Conservation (phyloP, 2,329 filamentous ascomycete genomes). For the Ceratocystis cacaofunesta region DNA sequence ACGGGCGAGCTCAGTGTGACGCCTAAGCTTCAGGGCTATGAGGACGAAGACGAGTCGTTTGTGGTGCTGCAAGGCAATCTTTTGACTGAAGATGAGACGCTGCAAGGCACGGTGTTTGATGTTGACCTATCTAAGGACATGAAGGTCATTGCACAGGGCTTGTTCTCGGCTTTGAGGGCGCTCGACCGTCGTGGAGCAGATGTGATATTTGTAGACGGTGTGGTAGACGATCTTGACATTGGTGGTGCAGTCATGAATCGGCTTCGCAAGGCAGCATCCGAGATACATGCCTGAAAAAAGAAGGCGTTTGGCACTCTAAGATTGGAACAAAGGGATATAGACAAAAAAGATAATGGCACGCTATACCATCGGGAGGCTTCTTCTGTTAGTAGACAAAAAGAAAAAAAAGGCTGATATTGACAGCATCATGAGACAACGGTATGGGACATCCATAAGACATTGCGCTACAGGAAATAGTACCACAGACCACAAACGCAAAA, state of each 20-base stretch:
- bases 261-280: conserved; percentile 59
- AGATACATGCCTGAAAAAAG: conserved; percentile 32
- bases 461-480: background rate
- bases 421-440: background rate
- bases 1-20: conserved; percentile 23
- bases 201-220: conserved; percentile 81
- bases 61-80: conserved; percentile 31
- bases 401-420: background rate
- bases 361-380: background rate
- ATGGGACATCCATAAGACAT: background rate
- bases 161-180: conserved; percentile 77
- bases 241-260: conserved; percentile 80
- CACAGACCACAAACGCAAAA: background rate
- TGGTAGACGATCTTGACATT: conserved; percentile 63
- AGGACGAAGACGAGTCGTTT: conserved; percentile 23
- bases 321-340: background rate
- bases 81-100: conserved; percentile 22
- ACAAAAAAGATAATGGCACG: background rate
- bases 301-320: background rate
- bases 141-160: conserved; percentile 62
- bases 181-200: conserved; percentile 68
- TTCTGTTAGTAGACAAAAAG: background rate
- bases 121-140: conserved; percentile 57
- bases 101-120: conserved; percentile 42
- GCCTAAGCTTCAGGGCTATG: conserved; percentile 21